These are phyloP conservation scores for Biscogniauxia sp. DNA, from an alignment of 2,329 filamentous ascomycete species.

Conservation along the genomic window DNA sequence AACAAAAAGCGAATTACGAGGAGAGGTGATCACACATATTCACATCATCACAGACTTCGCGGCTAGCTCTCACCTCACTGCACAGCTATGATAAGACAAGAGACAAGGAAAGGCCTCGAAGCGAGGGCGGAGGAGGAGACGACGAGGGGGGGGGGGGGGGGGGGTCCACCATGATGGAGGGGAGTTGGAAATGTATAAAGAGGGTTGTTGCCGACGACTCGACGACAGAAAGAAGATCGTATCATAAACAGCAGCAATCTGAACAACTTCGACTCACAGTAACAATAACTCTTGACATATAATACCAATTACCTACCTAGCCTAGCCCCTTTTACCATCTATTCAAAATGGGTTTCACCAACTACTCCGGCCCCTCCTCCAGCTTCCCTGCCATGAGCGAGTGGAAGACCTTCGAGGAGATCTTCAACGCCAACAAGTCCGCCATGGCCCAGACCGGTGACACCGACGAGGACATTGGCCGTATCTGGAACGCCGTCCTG, in stretches of 20 bases:
- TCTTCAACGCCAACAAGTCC: conserved; percentile 36
- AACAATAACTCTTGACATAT: neutral
- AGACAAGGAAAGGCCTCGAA: neutral
- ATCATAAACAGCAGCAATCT: neutral
- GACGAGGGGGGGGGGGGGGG: neutral
- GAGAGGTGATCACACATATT: neutral
- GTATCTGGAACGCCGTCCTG: conserved; percentile 33
- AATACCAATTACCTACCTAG: neutral
- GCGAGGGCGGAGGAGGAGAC: no score
- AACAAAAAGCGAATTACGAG: neutral
- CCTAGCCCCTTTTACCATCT: no score
- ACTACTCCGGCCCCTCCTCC: conserved; percentile 25
- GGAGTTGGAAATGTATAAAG: neutral
- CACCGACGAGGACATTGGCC: conserved; percentile 32
- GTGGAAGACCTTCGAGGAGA: conserved; percentile 35
- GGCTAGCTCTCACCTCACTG: neutral
- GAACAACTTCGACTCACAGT: neutral
- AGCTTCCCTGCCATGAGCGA: conserved; percentile 32
- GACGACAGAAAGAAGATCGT: neutral
- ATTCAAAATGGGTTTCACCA: neutral
- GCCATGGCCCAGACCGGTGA: conserved; percentile 33
- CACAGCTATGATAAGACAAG: neutral
- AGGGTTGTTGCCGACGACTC: neutral
- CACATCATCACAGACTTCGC: neutral
- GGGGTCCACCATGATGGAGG: no score